Conservation (phyloP, 1,284 basidiomycete species). For the Ustanciosporium gigantosporum region DNA sequence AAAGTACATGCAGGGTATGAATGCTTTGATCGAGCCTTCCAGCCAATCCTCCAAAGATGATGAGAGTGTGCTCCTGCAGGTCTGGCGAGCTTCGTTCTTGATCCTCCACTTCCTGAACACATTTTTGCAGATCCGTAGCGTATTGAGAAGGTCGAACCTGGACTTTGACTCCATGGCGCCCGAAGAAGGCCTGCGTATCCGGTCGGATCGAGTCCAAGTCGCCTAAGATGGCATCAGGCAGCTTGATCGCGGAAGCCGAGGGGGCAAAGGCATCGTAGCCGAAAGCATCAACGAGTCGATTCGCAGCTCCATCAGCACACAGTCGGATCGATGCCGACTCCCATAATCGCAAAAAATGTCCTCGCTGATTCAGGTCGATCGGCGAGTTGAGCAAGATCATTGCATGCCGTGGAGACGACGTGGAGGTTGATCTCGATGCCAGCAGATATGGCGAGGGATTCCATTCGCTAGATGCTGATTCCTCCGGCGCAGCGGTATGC, state of each 20-base stretch:
- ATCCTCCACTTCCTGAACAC: constrained; percentile 69
- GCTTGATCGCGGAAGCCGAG: not conserved
- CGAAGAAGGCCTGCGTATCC: constrained; percentile 76
- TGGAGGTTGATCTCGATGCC: not conserved
- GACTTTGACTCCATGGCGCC: constrained; percentile 71
- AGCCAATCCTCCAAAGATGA: constrained; percentile 84
- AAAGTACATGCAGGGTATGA: constrained; percentile 81
- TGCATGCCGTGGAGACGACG: constrained; percentile 16
- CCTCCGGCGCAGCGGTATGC: not conserved
- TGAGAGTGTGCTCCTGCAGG: constrained; percentile 61
- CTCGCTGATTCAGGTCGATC: constrained; percentile 25
- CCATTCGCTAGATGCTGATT: not conserved
- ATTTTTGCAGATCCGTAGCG: constrained; percentile 94
- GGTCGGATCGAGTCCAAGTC: constrained; percentile 84
- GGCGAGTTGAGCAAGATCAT: constrained; percentile 48
- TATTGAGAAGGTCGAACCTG: constrained; percentile 74
- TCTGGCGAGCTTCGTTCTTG: constrained; percentile 65
- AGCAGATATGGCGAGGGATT: constrained; percentile 3
- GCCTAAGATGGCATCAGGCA: constrained; percentile 86
- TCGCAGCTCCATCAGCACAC: constrained; percentile 94
- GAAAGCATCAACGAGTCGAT: constrained; percentile 76
- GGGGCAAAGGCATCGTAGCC: constrained; percentile 39
- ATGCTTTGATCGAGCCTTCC: constrained; percentile 93
- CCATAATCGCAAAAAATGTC: constrained; percentile 40
- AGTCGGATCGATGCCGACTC: constrained; percentile 55